These are phyloP conservation scores for Acanthamoeba sp. DNA, from an alignment of 208 protist species.

Conservation along the genomic window DNA sequence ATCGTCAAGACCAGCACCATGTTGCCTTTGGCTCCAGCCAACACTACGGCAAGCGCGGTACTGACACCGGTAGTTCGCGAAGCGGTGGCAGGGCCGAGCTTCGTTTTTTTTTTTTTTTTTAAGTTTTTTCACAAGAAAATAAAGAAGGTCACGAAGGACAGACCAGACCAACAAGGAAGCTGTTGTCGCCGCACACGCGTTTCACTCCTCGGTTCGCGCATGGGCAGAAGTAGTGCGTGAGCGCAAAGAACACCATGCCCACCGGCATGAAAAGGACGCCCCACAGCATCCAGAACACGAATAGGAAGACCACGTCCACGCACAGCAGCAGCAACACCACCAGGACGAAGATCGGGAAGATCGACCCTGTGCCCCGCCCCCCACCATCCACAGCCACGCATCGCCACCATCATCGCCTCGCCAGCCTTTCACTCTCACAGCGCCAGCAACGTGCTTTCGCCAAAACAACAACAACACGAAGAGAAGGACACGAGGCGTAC, in stretches of 20 bases:
- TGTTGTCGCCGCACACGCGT: not conserved
- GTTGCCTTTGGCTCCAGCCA: not conserved
- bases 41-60: not conserved
- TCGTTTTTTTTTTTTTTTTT: no score
- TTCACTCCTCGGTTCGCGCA: not conserved
- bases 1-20: not conserved
- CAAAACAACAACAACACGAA: not conserved
- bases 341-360: not conserved
- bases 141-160: not conserved
- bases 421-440: not conserved
- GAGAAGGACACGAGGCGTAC: not conserved
- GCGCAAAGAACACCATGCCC: conserved; percentile 8
- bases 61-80: no score
- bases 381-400: not conserved
- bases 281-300: conserved; percentile 26
- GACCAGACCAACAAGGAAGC: not conserved
- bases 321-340: not conserved
- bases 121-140: no score
- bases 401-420: no score
- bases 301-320: not conserved
- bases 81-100: no score
- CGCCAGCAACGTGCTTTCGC: no score
- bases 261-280: not conserved
- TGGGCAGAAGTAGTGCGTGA: conserved; percentile 56
- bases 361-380: not conserved